A percentile compares a stretch with the other conserved stretches of the same genome.
These are phyloP conservation scores for Zoysia japonica DNA, from an alignment of 176 grass and related monocot genomes.

Conservation along the genomic window DNA sequence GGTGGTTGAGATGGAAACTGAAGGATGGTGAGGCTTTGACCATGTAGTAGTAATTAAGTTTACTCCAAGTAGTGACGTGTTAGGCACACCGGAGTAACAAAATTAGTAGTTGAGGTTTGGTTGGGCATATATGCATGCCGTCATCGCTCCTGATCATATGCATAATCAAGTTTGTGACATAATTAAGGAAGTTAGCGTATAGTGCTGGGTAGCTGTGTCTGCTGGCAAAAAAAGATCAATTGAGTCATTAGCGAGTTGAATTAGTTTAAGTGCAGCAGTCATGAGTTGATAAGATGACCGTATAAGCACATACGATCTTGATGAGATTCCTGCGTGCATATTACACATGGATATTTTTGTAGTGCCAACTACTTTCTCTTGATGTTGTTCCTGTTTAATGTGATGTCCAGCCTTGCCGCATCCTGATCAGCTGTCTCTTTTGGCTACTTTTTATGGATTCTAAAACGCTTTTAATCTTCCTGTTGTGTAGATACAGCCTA, in stretches of 20 bases:
- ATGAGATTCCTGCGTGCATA: neutral
- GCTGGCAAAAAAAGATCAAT: slow-evolving; percentile 5
- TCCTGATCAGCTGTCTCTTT: slow-evolving; percentile 18
- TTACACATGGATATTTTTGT: neutral
- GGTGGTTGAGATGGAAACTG: neutral
- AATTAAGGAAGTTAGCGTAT: neutral
- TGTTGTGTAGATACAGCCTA: slow-evolving; percentile 25
- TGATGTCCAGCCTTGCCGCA: slow-evolving; percentile 26
- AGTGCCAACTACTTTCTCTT: neutral
- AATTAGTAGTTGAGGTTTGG: slow-evolving; percentile 11
- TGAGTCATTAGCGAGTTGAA: slow-evolving; percentile 10
- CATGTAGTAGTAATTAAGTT: slow-evolving; percentile 12
- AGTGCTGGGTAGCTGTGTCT: neutral
- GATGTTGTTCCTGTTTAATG: slow-evolving; percentile 9
- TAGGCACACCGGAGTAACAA: slow-evolving; percentile 1
- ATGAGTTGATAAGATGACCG: slow-evolving; percentile 7
- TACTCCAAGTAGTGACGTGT: neutral
- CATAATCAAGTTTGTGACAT: neutral
- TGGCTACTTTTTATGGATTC: slow-evolving; percentile 16
- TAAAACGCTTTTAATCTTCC: neutral
- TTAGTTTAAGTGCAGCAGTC: neutral
- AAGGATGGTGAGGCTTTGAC: neutral
- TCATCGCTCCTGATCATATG: neutral
- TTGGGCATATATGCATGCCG: neutral
- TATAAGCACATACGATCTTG: neutral